Conservation (phyloP, 129 eudicot genomes). For the Helichrysum umbraculigerum region DNA sequence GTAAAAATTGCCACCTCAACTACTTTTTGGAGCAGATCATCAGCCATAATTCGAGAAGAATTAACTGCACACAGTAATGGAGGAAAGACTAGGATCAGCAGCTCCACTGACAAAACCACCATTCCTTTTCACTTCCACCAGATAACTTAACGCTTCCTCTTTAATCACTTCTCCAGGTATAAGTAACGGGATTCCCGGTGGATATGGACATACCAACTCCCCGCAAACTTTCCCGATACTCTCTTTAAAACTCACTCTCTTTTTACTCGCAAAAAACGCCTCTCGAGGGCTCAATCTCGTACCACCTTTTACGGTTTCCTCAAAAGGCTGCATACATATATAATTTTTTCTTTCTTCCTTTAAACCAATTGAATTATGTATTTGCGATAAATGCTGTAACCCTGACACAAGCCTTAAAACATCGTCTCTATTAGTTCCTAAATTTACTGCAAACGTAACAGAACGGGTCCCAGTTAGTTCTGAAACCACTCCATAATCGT, state of each 20-base stretch:
- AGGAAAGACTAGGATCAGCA: slow-evolving; percentile 54
- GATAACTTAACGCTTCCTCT: slow-evolving; percentile 41
- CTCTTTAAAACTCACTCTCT: slow-evolving; percentile 46
- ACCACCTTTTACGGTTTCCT: slow-evolving; percentile 16
- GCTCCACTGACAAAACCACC: slow-evolving; percentile 75
- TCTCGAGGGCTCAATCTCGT: slow-evolving; percentile 74
- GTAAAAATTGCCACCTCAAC: slow-evolving; percentile 1
- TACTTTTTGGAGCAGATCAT: not conserved
- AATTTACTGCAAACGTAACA: slow-evolving; percentile 62
- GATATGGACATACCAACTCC: slow-evolving; percentile 83
- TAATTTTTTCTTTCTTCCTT: slow-evolving; percentile 12
- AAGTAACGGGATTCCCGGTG: slow-evolving; percentile 79
- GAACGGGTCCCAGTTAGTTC: slow-evolving; percentile 74
- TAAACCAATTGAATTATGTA: not conserved
- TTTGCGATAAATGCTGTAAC: slow-evolving; percentile 49
- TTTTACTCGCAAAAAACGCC: slow-evolving; percentile 73
- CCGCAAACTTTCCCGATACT: slow-evolving; percentile 71
- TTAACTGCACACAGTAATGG: slow-evolving; percentile 47
- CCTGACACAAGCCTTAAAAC: slow-evolving; percentile 68
- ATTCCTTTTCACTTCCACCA: slow-evolving; percentile 46
- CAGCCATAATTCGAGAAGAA: not conserved
- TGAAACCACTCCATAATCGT: slow-evolving; percentile 53
- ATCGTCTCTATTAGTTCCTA: slow-evolving; percentile 75
- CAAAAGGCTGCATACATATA: not conserved
- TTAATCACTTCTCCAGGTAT: slow-evolving; percentile 74